These are phyloP conservation scores for Prasinococcaceae sp. DNA, from an alignment of 139 green algal genomes.

Conservation along the genomic window DNA sequence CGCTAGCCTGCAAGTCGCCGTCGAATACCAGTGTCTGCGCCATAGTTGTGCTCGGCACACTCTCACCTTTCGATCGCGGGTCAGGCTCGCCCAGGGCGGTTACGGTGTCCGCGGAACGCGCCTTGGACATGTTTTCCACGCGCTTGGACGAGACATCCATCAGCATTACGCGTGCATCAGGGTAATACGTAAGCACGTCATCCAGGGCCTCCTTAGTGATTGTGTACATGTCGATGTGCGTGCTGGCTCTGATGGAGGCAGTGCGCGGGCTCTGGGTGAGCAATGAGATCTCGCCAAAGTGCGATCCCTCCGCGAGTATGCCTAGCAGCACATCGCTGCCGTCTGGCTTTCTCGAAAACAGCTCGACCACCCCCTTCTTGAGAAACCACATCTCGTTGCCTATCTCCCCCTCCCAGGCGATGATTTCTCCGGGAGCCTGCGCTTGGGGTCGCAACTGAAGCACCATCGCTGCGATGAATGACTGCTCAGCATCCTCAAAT, in stretches of 20 bases:
- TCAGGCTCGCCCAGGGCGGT: no score
- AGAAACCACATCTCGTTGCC: slow-evolving; percentile 10
- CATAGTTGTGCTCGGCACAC: neutral
- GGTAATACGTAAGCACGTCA: neutral
- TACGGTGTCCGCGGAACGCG: no score
- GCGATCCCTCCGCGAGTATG: neutral
- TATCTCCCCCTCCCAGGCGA: slow-evolving; percentile 7
- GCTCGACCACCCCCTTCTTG: slow-evolving; percentile 1
- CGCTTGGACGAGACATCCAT: neutral
- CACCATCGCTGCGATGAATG: slow-evolving; percentile 6
- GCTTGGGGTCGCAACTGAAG: neutral
- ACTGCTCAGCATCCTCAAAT: slow-evolving; percentile 1
- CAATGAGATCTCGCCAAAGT: slow-evolving; percentile 3
- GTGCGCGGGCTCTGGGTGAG: neutral
- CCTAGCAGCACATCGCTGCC: neutral
- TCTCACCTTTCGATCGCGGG: neutral
- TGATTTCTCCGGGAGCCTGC: slow-evolving; percentile 1
- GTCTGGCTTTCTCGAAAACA: neutral
- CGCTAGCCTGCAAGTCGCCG: neutral
- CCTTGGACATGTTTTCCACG: neutral
- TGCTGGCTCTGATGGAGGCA: neutral
- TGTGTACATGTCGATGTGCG: neutral
- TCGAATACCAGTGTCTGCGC: neutral
- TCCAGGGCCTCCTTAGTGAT: neutral
- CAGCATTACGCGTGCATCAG: neutral